Evolutionary conservation across 1,284 basidiomycete genomes (phyloP).

Genomic region (Microbotryum lychnidis-dioicae): DNA sequence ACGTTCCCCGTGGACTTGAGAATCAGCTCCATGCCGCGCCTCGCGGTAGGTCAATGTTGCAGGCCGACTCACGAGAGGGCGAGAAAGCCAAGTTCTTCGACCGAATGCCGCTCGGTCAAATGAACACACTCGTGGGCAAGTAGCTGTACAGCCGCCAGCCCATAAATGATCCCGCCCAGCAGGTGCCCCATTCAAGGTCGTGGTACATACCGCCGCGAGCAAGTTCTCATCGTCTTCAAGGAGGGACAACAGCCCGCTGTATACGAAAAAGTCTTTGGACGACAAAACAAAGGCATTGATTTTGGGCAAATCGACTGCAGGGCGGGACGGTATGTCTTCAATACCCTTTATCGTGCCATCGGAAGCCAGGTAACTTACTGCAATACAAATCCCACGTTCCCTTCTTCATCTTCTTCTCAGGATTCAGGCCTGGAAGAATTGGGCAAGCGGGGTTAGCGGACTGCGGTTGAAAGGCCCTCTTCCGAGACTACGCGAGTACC

Average conservation of each 20-base stretch:
- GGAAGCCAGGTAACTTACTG: no score
- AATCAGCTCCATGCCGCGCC: not conserved
- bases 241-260: conserved; percentile 46
- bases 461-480: conserved; percentile 10
- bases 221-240: conserved; percentile 44
- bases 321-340: no score
- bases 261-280: conserved; percentile 47
- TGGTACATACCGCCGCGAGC: conserved; percentile 41
- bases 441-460: conserved; percentile 19
- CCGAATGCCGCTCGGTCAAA: conserved; percentile 46
- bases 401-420: conserved; percentile 43
- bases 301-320: conserved; percentile 41
- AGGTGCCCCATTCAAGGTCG: no score
- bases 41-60: not conserved
- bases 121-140: conserved; percentile 35
- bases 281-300: conserved; percentile 49
- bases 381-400: conserved; percentile 46
- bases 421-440: conserved; percentile 41
- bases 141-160: no score
- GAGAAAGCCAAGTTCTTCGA: conserved; percentile 47
- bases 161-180: no score
- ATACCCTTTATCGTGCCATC: no score
- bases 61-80: conserved; percentile 36
- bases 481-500: conserved; percentile 2
- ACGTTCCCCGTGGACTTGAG: not conserved